Evolutionary conservation across 495 filamentous ascomycete species (phyloP), one percentile per base, ranked within the genome.

Genomic region (Aspergillus cavernicola): DNA sequence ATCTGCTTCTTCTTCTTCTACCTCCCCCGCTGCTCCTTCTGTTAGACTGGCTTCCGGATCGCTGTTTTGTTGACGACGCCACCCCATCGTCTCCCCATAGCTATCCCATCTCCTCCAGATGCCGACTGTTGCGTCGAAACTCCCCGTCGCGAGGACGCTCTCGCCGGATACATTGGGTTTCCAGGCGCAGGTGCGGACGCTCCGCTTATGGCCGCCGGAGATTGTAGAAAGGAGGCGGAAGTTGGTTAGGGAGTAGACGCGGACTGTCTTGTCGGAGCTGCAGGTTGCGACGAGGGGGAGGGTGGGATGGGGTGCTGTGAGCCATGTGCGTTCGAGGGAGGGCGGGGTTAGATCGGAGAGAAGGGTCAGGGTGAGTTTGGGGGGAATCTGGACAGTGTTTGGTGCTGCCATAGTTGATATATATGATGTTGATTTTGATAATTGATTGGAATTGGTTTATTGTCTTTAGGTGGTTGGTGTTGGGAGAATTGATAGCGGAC

Each of bases 251-350:
- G 88, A 93, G 77, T 93, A 95, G 56, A 98, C 77, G 45, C 87
- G 90, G 39, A 91, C 88, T 29, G 86, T 85, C 52, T 90, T 90
- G 71, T 90, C 85, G 31, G 86, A 81, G 75, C 88, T 90, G 67
- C 88, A 83, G 52, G 92, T 96, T 42, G 93, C 93, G 57, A 97
- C 74, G 51, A 98, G 75, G 1, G 93, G 93, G 23, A 92, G 84
- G 20, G 81, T 84, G 1, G 92, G 92, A 71, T 98, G 95, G 0
- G 90, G 87, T 32, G 86, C 74, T 36, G 89, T 85, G 35, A 82
- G 79, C 93, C 93, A 98, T 48, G 89, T 82, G 55, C 93, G 88
- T 59, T 89, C 80, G 40, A 72, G 76, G 55, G 83, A 84, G n/a
- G 92, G 78, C 45, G 84, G 81, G 13, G 69, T 75, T 3, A 77